Evolutionary conservation across 805 yeast genomes (phyloP).

Genomic region (Metschnikowia noctiluminum): DNA sequence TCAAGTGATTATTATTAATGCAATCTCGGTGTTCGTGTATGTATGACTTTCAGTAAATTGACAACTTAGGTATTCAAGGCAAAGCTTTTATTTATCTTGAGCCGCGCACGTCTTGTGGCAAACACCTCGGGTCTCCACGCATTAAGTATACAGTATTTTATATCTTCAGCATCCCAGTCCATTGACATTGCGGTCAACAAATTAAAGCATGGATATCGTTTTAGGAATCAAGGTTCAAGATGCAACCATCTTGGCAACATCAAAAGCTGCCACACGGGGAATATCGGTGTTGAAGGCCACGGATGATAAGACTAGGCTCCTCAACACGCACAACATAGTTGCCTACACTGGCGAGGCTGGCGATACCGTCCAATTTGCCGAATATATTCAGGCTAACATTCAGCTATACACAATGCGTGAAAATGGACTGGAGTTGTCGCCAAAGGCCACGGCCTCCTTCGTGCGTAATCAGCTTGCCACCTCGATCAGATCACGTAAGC

Average conservation of each 20-base stretch:
- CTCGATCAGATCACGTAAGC: slow-evolving; percentile 82
- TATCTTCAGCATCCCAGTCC: neutral
- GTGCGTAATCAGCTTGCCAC: slow-evolving; percentile 85
- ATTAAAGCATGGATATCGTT: slow-evolving; percentile 71
- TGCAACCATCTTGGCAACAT: slow-evolving; percentile 85
- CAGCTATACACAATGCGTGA: slow-evolving; percentile 87
- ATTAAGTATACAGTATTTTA: neutral
- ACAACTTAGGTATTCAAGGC: too few relatives aligned
- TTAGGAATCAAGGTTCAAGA: slow-evolving; percentile 82
- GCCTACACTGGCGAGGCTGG: slow-evolving; percentile 97
- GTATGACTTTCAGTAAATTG: neutral
- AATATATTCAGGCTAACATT: slow-evolving; percentile 87
- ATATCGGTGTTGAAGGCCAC: slow-evolving; percentile 72
- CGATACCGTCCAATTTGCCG: slow-evolving; percentile 94
- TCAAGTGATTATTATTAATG: neutral
- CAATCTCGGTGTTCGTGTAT: neutral
- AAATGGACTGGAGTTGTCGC: slow-evolving; percentile 68
- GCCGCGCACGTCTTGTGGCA: slow-evolving; percentile 17
- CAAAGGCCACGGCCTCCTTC: slow-evolving; percentile 83
- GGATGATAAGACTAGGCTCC: slow-evolving; percentile 75
- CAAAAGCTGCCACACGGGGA: slow-evolving; percentile 90
- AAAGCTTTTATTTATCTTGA: slow-evolving; percentile 3
- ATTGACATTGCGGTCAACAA: neutral
- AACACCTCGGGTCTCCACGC: slow-evolving; percentile 10
- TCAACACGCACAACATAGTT: slow-evolving; percentile 74